Base-by-base conservation (phyloP, 441 rosid species). In the Adansonia grandidieri region DNA sequence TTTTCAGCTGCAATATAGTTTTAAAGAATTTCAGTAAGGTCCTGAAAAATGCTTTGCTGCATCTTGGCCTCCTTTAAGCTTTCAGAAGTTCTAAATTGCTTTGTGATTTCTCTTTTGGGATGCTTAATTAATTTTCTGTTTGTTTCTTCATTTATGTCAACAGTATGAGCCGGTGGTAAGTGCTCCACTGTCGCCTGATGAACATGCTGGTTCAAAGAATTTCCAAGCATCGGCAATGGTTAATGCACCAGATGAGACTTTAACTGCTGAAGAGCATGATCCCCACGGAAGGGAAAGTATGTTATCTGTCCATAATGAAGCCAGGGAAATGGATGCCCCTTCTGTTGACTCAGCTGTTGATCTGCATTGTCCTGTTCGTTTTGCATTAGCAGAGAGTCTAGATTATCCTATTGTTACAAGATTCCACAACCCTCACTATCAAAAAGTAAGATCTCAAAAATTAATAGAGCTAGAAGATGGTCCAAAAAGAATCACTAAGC, bases 401-500 rank as follows among this genome's bases (percentile, higher is more conserved):
- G 61, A 56, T 63, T 28, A 28, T 13, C 6, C 45, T 63, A 13
- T 5, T 28, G 67, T 24, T 28, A 15, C 62, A 28, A 71, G 15
- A 53, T 54, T 54, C 11, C 0, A 54, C 10, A 2, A 54, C 15
- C 75, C 50, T 72, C 48, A 37, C 9, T 32, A 17, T 72, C 9
- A 72, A 67, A 67, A 9, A 28, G 74, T 24, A 14, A 22, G 20
- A 24, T 70, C 58, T 70, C 20, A 50, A 71, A 17, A 15, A 9
- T 71, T 54, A 17, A 32, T 17, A 4, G 63, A 32, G 75, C 50
- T 9, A 37, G 47, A 54, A 54, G 28, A 54, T 28, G 63, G 40
- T 32, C 50, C 75, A 72, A 72, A 54, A 72, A 32, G 63, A 53
- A 53, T 53, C 75, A 9, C 9, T 71, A 71, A 71, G 24, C 24